phyloP scores from a whole-genome alignment of 192 early-diverging fungal species.

The Entomortierella beljakovae region DNA sequence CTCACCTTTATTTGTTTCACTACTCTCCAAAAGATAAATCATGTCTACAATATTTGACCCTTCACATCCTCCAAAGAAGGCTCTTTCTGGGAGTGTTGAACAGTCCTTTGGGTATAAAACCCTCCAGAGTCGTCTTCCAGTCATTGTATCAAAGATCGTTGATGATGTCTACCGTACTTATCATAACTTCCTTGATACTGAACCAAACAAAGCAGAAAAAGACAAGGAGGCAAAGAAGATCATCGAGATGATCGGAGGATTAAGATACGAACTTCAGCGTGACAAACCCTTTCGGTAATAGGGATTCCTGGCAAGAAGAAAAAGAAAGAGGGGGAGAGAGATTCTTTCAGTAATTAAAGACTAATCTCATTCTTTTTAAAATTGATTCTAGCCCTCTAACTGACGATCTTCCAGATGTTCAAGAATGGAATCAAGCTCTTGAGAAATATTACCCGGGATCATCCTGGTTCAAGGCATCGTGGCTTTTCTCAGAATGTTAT shows the following conservation, averaged over 20 bases:
- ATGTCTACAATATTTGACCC: slow-evolving; percentile 16
- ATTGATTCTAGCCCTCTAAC: slow-evolving; percentile 62
- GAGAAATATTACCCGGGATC: slow-evolving; percentile 60
- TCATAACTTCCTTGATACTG: slow-evolving; percentile 39
- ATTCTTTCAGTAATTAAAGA: not conserved
- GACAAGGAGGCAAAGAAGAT: slow-evolving; percentile 75
- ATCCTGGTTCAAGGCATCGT: slow-evolving; percentile 83
- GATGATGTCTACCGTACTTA: slow-evolving; percentile 75
- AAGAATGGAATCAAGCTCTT: slow-evolving; percentile 75
- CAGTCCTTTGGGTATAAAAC: slow-evolving; percentile 84
- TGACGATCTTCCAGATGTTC: slow-evolving; percentile 69
- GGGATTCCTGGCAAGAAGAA: not conserved
- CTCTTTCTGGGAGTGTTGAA: slow-evolving; percentile 70
- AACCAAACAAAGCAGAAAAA: slow-evolving; percentile 42
- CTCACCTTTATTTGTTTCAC: no score
- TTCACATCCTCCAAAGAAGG: slow-evolving; percentile 67
- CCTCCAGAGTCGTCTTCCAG: slow-evolving; percentile 80
- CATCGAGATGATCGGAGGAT: slow-evolving; percentile 68
- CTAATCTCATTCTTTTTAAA: not conserved
- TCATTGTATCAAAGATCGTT: slow-evolving; percentile 85
- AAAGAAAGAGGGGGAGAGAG: not conserved
- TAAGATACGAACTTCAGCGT: slow-evolving; percentile 82
- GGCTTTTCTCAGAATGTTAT: slow-evolving; percentile 89
- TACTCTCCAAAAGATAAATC: no score
- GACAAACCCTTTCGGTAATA: slow-evolving; percentile 67